Base-by-base conservation (phyloP, 208 protist species). In the Leishmania arabica region DNA sequence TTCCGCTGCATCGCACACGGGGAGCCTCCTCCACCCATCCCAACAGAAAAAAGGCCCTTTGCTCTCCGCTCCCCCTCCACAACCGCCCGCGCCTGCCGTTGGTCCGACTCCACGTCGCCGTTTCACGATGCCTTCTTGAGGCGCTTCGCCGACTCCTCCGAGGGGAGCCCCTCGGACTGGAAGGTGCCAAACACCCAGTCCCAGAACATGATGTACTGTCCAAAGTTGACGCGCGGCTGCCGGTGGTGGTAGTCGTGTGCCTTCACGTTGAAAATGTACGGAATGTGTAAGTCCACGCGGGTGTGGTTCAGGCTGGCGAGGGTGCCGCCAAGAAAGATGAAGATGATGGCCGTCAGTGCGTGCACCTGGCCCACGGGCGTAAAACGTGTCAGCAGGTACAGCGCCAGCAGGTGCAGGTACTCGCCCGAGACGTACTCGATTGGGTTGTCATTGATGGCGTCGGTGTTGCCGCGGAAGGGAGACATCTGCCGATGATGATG, bases 171-270 rank as follows among this genome's bases (percentile, higher is more conserved):
- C 70, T 89, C 85, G 7, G 88, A 49, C 82, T 93, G 89, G 77
- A 89, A 98, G 47, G 91, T 97, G 54, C 94, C 93, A 83, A 97
- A 96, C 21, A 97, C 88, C 75, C 84, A 93, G 80, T 98, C 95
- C 95, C 96, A 98, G 31, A 98, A 78, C 94, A 98, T 98, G 37
- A 94, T 95, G 87, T 98, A 98, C 89, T 98, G 96, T 9, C 95
- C 94, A 80, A 96, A 98, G 88, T 98, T 98, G 58, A 90, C 86
- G 49, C 88, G 92, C 31, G 93, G 92, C 80, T 98, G 86, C 17
- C 91, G 83, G 85, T 98, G 96, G 86, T 98, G 96, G 76, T 93
- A 90, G 84, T 98, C 95, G 81, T 98, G 96, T 47, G 88, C 82
- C 45, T 90, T 89, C 54, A 98, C 94, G 74, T 91, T 93, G 89